phyloP scores from a whole-genome alignment of 1,284 basidiomycete species.

The Ustilago crameri region DNA sequence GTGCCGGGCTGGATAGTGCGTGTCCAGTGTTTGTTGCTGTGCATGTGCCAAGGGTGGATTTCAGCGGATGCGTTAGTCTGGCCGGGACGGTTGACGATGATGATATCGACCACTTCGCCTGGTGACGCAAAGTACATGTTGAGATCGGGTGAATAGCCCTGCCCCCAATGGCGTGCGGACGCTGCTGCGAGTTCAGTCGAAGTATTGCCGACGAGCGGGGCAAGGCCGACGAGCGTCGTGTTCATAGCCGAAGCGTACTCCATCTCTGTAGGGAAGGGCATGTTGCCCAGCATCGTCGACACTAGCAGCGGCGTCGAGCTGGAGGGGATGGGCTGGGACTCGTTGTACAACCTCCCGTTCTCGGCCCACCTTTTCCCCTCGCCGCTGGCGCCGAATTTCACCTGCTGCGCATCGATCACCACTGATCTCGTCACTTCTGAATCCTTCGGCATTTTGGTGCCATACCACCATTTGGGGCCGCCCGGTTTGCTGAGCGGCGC shows the following conservation, averaged over 20 bases:
- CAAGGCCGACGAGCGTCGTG: neutral
- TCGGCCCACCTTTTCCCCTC: slow-evolving; percentile 43
- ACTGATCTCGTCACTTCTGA: slow-evolving; percentile 42
- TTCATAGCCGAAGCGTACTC: slow-evolving; percentile 23
- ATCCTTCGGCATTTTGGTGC: slow-evolving; percentile 26
- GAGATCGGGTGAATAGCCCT: slow-evolving; percentile 14
- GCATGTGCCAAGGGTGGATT: slow-evolving; percentile 59
- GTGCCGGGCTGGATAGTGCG: slow-evolving; percentile 43
- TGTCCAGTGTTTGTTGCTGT: slow-evolving; percentile 41
- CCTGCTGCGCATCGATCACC: slow-evolving; percentile 48
- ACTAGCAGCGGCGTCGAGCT: slow-evolving; percentile 41
- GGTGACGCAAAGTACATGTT: slow-evolving; percentile 42
- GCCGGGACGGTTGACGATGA: slow-evolving; percentile 47
- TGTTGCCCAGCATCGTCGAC: slow-evolving; percentile 23
- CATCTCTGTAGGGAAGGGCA: slow-evolving; percentile 3
- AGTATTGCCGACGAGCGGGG: neutral
- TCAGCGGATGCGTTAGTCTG: slow-evolving; percentile 12
- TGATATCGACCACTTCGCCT: slow-evolving; percentile 51
- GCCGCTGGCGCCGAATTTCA: slow-evolving; percentile 7
- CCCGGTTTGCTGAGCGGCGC: slow-evolving; percentile 7
- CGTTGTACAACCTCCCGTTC: slow-evolving; percentile 23
- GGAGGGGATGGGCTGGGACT: neutral
- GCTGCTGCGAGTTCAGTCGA: slow-evolving; percentile 7
- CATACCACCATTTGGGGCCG: slow-evolving; percentile 18
- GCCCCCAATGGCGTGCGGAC: neutral